Conservation (phyloP, 352 stramenopile genomes). For the Phytopythium ostracodes region DNA sequence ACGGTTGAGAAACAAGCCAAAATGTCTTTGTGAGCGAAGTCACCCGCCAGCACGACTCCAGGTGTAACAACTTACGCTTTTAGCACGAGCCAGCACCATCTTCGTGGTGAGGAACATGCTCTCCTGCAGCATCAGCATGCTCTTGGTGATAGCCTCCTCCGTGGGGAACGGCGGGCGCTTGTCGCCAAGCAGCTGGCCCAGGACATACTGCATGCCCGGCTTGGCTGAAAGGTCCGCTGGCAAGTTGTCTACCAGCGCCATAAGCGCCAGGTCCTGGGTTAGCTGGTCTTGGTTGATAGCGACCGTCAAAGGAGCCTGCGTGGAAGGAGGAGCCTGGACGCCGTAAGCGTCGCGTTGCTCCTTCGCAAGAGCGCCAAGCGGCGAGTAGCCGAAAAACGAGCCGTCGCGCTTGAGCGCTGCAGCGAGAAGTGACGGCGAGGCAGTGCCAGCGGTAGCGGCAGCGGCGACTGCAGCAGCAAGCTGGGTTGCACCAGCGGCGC, state of each 20-base stretch:
- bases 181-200: slow-evolving; percentile 61
- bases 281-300: slow-evolving; percentile 57
- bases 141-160: slow-evolving; percentile 58
- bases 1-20: background rate
- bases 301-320: slow-evolving; percentile 5
- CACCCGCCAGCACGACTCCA: background rate
- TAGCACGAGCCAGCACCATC: slow-evolving; percentile 49
- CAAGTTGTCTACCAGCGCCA: slow-evolving; percentile 72
- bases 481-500: slow-evolving; percentile 18
- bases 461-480: slow-evolving; percentile 39
- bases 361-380: slow-evolving; percentile 22
- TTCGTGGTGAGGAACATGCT: slow-evolving; percentile 67
- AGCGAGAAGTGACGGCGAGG: slow-evolving; percentile 21
- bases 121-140: slow-evolving; percentile 63
- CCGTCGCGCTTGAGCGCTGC: slow-evolving; percentile 26
- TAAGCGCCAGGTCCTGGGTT: slow-evolving; percentile 66
- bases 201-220: slow-evolving; percentile 66
- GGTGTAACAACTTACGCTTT: slow-evolving; percentile 25
- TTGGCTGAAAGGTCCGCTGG: slow-evolving; percentile 53
- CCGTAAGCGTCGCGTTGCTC: slow-evolving; percentile 40
- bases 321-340: slow-evolving; percentile 3
- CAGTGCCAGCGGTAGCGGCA: slow-evolving; percentile 18
- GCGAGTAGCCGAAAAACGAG: slow-evolving; percentile 18
- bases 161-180: slow-evolving; percentile 56
- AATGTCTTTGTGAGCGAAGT: background rate